A percentile compares a stretch with the other conserved stretches of the same genome.
Evolutionary conservation across 371 early-diverging fungal genomes (phyloP).

Genomic region (Syncephalastrum racemosum): DNA sequence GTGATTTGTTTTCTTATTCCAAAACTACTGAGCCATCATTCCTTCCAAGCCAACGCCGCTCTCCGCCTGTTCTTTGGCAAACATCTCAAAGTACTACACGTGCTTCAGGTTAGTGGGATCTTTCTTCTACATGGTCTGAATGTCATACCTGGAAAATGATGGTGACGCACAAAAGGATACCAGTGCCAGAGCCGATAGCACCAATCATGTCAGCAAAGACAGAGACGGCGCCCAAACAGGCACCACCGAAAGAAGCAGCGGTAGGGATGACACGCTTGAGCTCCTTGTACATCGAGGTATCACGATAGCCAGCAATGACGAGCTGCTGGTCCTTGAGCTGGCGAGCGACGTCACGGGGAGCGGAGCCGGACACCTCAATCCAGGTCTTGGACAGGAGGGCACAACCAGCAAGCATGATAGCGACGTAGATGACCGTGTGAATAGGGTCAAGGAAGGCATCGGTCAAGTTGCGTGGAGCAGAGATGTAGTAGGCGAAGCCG

Average conservation of each 20-base stretch:
- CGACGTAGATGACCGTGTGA: conserved; percentile 92
- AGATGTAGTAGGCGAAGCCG: conserved; percentile 98
- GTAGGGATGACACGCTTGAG: conserved; percentile 98
- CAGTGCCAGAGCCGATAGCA: conserved; percentile 98
- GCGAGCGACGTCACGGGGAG: conserved; percentile 96
- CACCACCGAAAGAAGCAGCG: conserved; percentile 95
- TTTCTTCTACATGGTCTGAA: background rate
- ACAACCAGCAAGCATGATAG: conserved; percentile 92
- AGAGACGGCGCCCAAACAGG: conserved; percentile 93
- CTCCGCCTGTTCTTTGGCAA: conserved; percentile 93
- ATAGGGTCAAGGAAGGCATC: conserved; percentile 91
- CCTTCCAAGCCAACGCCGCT: conserved; percentile 57
- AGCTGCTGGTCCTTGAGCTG: conserved; percentile 98
- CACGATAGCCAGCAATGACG: conserved; percentile 97
- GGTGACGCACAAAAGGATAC: conserved; percentile 98
- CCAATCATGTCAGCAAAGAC: conserved; percentile 94
- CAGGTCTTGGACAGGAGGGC: conserved; percentile 98
- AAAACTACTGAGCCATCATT: conserved; percentile 34
- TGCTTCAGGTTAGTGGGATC: no score
- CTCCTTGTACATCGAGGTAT: conserved; percentile 96
- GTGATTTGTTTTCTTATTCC: no score
- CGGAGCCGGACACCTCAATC: conserved; percentile 98
- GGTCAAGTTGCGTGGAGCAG: conserved; percentile 89
- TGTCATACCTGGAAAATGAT: conserved; percentile 91
- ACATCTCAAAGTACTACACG: conserved; percentile 91